Evolutionary conservation across 306 rosid genomes (phyloP).

Genomic region (Lathyrus aphaca): DNA sequence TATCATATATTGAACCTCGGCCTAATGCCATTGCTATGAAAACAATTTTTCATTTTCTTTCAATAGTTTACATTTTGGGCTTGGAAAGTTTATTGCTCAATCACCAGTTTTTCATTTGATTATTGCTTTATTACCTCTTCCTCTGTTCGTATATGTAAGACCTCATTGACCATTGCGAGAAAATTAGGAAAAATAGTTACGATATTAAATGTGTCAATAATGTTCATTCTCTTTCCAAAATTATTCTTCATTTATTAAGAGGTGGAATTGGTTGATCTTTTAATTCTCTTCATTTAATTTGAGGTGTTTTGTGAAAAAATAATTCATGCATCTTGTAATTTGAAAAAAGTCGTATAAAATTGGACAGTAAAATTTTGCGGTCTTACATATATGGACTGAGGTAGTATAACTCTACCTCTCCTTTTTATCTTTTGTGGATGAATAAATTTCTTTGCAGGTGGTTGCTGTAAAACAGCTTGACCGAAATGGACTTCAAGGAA

Average conservation of each 20-base stretch:
- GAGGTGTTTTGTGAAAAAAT: neutral
- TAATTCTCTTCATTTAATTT: neutral
- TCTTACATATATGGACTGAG: neutral
- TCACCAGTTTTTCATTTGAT: slow-evolving; percentile 6
- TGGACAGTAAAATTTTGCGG: neutral
- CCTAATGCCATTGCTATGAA: slow-evolving; percentile 21
- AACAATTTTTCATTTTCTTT: slow-evolving; percentile 9
- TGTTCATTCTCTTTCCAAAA: neutral
- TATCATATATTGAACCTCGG: neutral
- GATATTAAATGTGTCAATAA: neutral
- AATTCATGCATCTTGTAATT: neutral
- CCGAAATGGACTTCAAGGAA: slow-evolving; percentile 97
- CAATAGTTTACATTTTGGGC: slow-evolving; percentile 20
- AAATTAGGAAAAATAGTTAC: neutral
- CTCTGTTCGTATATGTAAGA: neutral
- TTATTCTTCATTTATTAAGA: neutral
- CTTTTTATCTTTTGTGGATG: slow-evolving; percentile 30
- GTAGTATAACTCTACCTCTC: slow-evolving; percentile 6
- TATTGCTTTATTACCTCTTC: neutral
- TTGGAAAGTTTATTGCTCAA: slow-evolving; percentile 16
- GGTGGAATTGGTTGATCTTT: neutral
- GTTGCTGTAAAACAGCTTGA: slow-evolving; percentile 99
- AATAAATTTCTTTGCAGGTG: slow-evolving; percentile 61
- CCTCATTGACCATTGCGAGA: neutral
- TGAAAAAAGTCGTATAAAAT: neutral